These are phyloP conservation scores for Parasitella parasitica DNA, from an alignment of 371 early-diverging fungal genomes.

Conservation along the genomic window DNA sequence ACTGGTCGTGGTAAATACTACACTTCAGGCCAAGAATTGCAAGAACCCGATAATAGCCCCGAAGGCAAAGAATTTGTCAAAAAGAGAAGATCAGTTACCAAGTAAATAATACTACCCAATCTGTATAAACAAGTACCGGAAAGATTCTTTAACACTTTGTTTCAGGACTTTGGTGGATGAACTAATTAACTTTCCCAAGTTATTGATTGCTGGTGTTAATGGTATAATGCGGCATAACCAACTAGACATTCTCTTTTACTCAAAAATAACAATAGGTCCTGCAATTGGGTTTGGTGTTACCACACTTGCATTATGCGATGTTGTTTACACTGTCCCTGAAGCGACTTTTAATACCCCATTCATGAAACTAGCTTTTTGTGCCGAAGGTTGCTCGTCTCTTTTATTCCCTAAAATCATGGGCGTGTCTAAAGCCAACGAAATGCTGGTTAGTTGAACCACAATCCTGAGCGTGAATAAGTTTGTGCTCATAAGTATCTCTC, in stretches of 20 bases:
- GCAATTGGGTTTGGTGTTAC: constrained; percentile 74
- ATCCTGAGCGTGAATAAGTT: too few species aligned
- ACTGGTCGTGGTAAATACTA: constrained; percentile 73
- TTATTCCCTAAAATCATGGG: constrained; percentile 66
- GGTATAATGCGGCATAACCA: constrained; percentile 35
- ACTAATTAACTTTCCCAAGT: constrained; percentile 68
- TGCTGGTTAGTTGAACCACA: constrained; percentile 56
- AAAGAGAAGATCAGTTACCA: constrained; percentile 19
- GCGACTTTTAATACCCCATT: constrained; percentile 70
- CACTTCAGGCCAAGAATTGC: constrained; percentile 66
- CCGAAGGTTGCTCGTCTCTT: constrained; percentile 67
- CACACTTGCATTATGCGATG: constrained; percentile 67
- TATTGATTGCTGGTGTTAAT: constrained; percentile 74
- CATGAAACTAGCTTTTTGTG: constrained; percentile 71
- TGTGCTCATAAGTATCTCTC: too few species aligned
- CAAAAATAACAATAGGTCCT: constrained; percentile 43
- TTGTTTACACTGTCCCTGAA: constrained; percentile 63
- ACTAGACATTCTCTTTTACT: background rate
- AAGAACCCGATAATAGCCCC: constrained; percentile 35
- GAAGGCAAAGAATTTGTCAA: constrained; percentile 27
- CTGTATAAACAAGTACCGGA: background rate
- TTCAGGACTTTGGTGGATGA: constrained; percentile 51
- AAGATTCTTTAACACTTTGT: background rate
- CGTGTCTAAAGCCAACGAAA: constrained; percentile 58
- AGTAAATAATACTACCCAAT: constrained; percentile 9